Base-by-base conservation (phyloP, 441 rosid genomes). In the Pelargonium australe region DNA sequence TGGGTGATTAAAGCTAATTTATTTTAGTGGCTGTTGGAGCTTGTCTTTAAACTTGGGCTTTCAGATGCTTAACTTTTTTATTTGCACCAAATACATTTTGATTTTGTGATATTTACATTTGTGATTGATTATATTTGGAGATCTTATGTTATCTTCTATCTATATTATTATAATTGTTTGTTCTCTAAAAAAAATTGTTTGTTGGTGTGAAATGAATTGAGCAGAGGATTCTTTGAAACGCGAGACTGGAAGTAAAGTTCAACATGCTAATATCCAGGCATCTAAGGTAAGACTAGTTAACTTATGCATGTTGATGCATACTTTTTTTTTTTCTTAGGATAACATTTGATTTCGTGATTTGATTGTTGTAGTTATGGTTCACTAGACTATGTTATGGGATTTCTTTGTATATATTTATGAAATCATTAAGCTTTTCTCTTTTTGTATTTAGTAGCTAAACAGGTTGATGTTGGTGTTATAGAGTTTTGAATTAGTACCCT, bases 241-340 rank as follows among this genome's bases (percentile, higher is more conserved):
- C 7, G 78, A 75, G 66, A 66, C 78, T 17, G 78, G 78, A 66
- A 75, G 67, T 49, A 70, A 69, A 60, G 78, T 75, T 8, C 78
- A 70, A 1, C 78, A 75, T 75, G 78, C 74, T 45, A 75, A 75
- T 58, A 64, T 64, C 64, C 90, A 88, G 68, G 94, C 94, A 67
- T 82, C 96, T 0, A 88, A 88, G 96, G 96, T 84, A 44, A 23
- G 6, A 14, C 14, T 34, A 60, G 0, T 6, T 43, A n/a, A 10
- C 1, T 40, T 25, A 11, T 1, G 34, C n/a, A 19, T 19, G 14
- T 1, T 23, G 40, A 19, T 25, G n/a, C 37, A 23, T 61, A 10
- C 2, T 2, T 61, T 20, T 34, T 61, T 20, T 34, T 1, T 64
- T 1, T 64, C 17, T 3, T 9, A 28, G 17, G 5, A 0, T 20